phyloP scores from a whole-genome alignment of 2,329 filamentous ascomycete genomes.

The Ascosphaera apis region DNA sequence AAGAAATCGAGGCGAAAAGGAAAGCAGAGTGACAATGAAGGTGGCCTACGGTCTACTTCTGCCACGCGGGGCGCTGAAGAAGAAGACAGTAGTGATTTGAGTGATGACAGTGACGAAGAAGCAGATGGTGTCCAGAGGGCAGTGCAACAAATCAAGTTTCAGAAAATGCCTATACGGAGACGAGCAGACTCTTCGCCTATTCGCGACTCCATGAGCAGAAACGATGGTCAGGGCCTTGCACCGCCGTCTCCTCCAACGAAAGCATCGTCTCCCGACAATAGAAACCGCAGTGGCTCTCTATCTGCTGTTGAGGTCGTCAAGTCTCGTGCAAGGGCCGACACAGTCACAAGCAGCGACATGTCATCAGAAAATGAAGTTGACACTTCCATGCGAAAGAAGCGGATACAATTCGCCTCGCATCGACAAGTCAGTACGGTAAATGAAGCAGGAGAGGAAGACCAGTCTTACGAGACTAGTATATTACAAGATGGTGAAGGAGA shows the following conservation, averaged over 20 bases:
- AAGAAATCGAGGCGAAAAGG: conserved; percentile 4
- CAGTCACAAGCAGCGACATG: conserved; percentile 41
- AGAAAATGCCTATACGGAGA: conserved; percentile 75
- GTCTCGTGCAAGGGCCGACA: conserved; percentile 34
- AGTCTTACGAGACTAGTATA: too few species aligned
- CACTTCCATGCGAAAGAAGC: conserved; percentile 28
- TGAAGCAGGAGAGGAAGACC: conserved; percentile 3
- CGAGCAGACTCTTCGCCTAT: conserved; percentile 77
- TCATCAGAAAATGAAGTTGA: conserved; percentile 42
- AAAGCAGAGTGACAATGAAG: conserved; percentile 8
- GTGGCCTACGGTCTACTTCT: conserved; percentile 8
- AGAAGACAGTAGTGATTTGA: conserved; percentile 42
- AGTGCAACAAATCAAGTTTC: conserved; percentile 81
- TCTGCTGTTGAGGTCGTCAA: conserved; percentile 30
- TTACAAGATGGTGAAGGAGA: conserved; percentile 10
- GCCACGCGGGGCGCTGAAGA: conserved; percentile 27
- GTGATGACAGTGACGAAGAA: conserved; percentile 43
- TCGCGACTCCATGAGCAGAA: conserved; percentile 21
- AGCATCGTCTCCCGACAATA: conserved; percentile 16
- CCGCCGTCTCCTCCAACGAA: too few species aligned
- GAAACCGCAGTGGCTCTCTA: conserved; percentile 31
- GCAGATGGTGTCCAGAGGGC: conserved; percentile 31
- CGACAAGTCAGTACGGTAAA: conserved; percentile 15
- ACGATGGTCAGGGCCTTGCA: too few species aligned
- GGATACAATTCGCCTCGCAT: conserved; percentile 23